phyloP scores from a whole-genome alignment of 2,329 filamentous ascomycete species.

The Ophiostoma tasmaniense region DNA sequence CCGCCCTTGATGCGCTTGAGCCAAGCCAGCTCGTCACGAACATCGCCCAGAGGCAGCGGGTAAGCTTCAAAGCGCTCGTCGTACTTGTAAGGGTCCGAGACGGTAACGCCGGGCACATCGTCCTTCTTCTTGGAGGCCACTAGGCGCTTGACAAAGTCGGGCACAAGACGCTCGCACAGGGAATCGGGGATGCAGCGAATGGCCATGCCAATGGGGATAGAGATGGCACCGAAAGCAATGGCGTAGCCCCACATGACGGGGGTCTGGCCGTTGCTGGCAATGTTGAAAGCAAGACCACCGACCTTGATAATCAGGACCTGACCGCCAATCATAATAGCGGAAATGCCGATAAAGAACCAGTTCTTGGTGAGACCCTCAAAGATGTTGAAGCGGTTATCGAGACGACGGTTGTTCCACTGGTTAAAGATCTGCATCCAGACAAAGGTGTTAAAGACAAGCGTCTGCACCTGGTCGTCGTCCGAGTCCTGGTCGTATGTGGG shows the following conservation, averaged over 20 bases:
- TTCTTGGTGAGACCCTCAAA: constrained; percentile 82
- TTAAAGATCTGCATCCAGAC: constrained; percentile 99
- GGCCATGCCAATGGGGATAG: constrained; percentile 71
- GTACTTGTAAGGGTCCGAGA: constrained; percentile 47
- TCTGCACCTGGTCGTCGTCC: constrained; percentile 49
- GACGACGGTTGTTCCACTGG: constrained; percentile 89
- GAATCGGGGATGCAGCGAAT: constrained; percentile 78
- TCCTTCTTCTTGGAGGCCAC: constrained; percentile 24
- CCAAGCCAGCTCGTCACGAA: constrained; percentile 73
- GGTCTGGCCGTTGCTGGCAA: constrained; percentile 52
- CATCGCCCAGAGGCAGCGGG: constrained; percentile 63
- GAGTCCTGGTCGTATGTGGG: constrained; percentile 35
- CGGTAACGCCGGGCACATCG: constrained; percentile 45
- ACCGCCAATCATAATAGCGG: constrained; percentile 76
- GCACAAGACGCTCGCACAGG: constrained; percentile 45
- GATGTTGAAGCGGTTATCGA: constrained; percentile 93
- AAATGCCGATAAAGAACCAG: constrained; percentile 82
- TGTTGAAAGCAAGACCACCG: constrained; percentile 72
- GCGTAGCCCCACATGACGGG: constrained; percentile 82
- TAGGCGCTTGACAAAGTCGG: constrained; percentile 44
- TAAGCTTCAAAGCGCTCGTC: constrained; percentile 56
- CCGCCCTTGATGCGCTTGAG: constrained; percentile 74
- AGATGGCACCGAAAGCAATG: constrained; percentile 73
- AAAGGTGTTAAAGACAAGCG: constrained; percentile 94
- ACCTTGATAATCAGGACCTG: constrained; percentile 87